phyloP scores from a whole-genome alignment of 257 asterid genomes.

The Penstemon davidsonii region DNA sequence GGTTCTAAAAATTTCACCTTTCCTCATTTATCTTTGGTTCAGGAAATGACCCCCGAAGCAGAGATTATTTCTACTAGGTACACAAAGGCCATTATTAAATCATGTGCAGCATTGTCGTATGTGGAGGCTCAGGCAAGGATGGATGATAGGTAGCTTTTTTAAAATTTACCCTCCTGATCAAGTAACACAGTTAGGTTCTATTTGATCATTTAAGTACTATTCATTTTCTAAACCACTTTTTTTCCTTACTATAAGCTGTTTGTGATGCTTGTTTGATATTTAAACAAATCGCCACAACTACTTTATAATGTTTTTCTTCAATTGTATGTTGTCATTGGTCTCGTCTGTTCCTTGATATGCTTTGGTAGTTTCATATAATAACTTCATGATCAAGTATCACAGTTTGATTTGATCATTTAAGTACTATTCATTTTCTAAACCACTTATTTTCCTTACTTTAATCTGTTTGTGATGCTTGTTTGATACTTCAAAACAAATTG shows the following conservation, averaged over 20 bases:
- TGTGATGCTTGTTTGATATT: conserved; percentile 10
- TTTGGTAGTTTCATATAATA: conserved; percentile 3
- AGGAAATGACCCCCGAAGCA: conserved; percentile 98
- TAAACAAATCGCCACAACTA: conserved; percentile 5
- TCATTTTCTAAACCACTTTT: conserved; percentile 8
- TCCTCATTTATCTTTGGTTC: conserved; percentile 27
- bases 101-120: conserved; percentile 94
- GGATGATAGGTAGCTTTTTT: conserved; percentile 79
- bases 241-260: conserved; percentile 15
- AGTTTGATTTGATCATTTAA: conserved; percentile 7
- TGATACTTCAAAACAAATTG: conserved; percentile 7
- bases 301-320: background rate
- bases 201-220: background rate
- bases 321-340: conserved; percentile 4
- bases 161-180: conserved; percentile 8
- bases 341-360: background rate
- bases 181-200: conserved; percentile 2
- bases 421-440: background rate
- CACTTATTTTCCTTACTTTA: conserved; percentile 15
- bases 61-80: conserved; percentile 82
- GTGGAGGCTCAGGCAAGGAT: conserved; percentile 99
- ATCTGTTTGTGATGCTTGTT: conserved; percentile 14
- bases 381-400: background rate
- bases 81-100: conserved; percentile 85
- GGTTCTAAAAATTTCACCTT: conserved; percentile 1